Percentiles rank a stretch among this genome's conserved stretches.
Conservation (phyloP, 257 asterid genomes). For the Salvia miltiorrhiza region DNA sequence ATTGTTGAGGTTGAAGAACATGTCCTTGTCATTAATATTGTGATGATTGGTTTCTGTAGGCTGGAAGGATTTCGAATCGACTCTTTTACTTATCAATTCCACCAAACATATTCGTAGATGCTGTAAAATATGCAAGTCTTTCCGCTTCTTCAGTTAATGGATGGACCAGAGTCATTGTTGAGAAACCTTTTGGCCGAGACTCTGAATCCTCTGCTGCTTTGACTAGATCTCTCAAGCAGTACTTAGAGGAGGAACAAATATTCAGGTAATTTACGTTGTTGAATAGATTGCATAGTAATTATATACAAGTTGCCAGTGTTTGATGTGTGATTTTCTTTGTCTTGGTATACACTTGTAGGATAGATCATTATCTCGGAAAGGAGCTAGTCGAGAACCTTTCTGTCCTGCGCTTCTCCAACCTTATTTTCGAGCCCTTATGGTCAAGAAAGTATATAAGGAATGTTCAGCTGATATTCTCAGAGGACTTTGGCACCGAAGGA, state of each 20-base stretch:
- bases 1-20: neutral
- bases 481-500: constrained; percentile 99
- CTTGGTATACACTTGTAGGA: constrained; percentile 46
- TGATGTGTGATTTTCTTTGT: neutral
- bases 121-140: constrained; percentile 84
- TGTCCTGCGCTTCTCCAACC: constrained; percentile 90
- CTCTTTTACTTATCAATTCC: constrained; percentile 95
- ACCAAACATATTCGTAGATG: constrained; percentile 83
- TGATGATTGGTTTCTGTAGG: constrained; percentile 41
- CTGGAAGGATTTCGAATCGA: constrained; percentile 72
- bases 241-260: constrained; percentile 86
- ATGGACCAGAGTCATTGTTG: constrained; percentile 97
- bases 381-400: constrained; percentile 98
- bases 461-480: constrained; percentile 93
- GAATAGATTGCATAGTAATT: neutral
- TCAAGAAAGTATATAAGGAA: constrained; percentile 93
- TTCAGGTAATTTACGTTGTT: constrained; percentile 48
- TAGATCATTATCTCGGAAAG: constrained; percentile 98
- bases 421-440: constrained; percentile 94
- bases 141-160: constrained; percentile 85
- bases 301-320: neutral
- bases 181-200: constrained; percentile 98
- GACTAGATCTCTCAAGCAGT: constrained; percentile 80
- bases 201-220: constrained; percentile 92
- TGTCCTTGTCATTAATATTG: neutral